Base-by-base conservation (phyloP, 2,329 filamentous ascomycete species). In the Xylaria polymorpha region DNA sequence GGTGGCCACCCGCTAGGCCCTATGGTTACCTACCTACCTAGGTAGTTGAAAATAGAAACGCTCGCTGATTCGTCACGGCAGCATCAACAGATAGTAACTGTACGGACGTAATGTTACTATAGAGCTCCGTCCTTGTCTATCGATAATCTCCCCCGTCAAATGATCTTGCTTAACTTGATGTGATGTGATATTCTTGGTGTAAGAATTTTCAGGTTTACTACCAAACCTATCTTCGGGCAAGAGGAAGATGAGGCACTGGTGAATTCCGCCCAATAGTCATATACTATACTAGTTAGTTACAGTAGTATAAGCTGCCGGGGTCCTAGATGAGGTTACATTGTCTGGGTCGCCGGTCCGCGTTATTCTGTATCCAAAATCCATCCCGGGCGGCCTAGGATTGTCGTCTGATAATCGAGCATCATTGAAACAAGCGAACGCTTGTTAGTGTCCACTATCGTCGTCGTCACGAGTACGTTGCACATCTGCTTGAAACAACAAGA, bases 331-430 rank as follows among this genome's bases (percentile, higher is more conserved):
- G 51, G 61, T 64, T 65, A 46, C 55, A 67, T 67, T 60, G 46
- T 60, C 48, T 63, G 25, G 53, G 64, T 37, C 55, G 48, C 59
- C 51, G 61, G 62, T 25, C 39, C 22, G 15, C 51, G 39, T 29
- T 53, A 62, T 61, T 58, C 57, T 55, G 64, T 51, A 66, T 64
- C 46, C 39, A 57, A 46, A 29, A 14, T 44, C 44, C 20, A 46
- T 64, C 51, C 20, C 35, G 14, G 22, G 56, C 32, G 20, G 32
- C 29, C 55, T 44, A 35, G 41, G 61, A 20, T 68, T 53, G 59
- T 66, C 63, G 53, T 69, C 68, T 41, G 70, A 69, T 65, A 18
- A 53, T 67, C 25, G 32, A 66, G 48, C n/a, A 51, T 60, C 37
- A 41, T 62, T 58, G 62, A 64, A 64, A 64, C 66, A 72, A 68